These are phyloP conservation scores for Moesziomyces sp. DNA, from an alignment of 1,284 basidiomycete species.

Conservation along the genomic window DNA sequence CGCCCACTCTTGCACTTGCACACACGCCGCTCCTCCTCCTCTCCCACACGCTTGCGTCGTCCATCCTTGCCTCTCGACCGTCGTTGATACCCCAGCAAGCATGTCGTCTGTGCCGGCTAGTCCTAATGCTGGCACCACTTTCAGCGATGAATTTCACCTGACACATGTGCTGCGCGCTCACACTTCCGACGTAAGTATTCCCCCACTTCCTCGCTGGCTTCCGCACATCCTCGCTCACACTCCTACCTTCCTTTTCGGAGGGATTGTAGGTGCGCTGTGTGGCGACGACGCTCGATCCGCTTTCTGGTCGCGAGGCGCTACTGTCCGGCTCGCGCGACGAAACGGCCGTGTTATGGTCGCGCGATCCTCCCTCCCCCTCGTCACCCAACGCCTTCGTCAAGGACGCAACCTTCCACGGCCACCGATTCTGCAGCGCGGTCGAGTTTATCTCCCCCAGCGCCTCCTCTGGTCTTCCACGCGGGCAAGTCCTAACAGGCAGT, in stretches of 20 bases:
- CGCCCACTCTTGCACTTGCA: too few species aligned
- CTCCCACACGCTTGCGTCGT: too few species aligned
- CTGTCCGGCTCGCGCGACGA: slow-evolving; percentile 40
- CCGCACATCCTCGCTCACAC: too few species aligned
- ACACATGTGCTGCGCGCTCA: slow-evolving; percentile 32
- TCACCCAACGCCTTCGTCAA: slow-evolving; percentile 9
- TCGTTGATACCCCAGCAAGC: too few species aligned
- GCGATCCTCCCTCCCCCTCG: not conserved
- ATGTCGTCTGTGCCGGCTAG: too few species aligned
- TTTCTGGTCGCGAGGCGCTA: slow-evolving; percentile 34
- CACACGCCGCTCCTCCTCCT: too few species aligned
- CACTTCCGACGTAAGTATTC: slow-evolving; percentile 23
- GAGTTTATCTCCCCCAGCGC: slow-evolving; percentile 13
- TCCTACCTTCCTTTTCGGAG: too few species aligned
- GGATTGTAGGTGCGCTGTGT: slow-evolving; percentile 23
- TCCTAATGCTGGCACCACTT: too few species aligned
- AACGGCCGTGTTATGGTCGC: slow-evolving; percentile 31
- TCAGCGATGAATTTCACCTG: slow-evolving; percentile 7
- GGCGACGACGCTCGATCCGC: slow-evolving; percentile 16
- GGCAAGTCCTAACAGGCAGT: slow-evolving; percentile 35
- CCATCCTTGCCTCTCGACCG: too few species aligned
- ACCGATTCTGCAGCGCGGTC: slow-evolving; percentile 40
- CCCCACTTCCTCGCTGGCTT: too few species aligned
- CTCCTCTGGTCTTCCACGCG: slow-evolving; percentile 9
- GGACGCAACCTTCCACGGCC: slow-evolving; percentile 14